Conservation (phyloP, 2,329 filamentous ascomycete species). For the Coniochaeta sp. region DNA sequence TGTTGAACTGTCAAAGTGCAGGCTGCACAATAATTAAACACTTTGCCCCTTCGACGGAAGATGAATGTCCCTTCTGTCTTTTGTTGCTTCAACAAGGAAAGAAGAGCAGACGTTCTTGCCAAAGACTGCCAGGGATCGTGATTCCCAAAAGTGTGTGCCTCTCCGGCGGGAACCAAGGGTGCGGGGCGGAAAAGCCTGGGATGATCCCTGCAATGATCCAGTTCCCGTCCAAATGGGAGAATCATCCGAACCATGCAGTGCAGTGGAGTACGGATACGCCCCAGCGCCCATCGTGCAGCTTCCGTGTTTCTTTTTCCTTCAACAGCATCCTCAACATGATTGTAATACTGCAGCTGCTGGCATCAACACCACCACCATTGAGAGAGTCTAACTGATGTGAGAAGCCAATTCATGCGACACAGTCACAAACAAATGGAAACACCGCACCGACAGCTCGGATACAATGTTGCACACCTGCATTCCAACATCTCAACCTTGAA, state of each 20-base stretch:
- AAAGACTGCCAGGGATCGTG: not conserved
- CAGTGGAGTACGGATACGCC: not conserved
- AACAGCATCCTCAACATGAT: no score
- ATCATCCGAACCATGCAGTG: slow-evolving; percentile 8
- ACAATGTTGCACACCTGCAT: not conserved
- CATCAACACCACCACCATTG: no score
- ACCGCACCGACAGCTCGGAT: not conserved
- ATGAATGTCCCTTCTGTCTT: no score
- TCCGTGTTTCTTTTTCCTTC: no score
- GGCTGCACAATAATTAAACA: no score
- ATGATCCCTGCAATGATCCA: slow-evolving; percentile 1
- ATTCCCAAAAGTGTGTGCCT: slow-evolving; percentile 1
- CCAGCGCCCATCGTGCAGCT: no score
- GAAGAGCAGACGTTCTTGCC: no score
- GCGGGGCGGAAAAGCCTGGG: slow-evolving; percentile 8
- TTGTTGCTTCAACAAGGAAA: no score
- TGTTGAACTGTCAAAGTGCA: not conserved
- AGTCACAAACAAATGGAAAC: not conserved
- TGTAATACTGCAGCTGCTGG: no score
- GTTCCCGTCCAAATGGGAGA: slow-evolving; percentile 12
- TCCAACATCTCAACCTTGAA: not conserved
- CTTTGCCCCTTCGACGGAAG: no score
- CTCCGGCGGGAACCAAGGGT: not conserved
- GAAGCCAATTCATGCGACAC: no score
- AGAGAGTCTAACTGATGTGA: no score